Percentiles rank a stretch among this genome's conserved stretches.
These are phyloP conservation scores for Amylostereum areolatum DNA, from an alignment of 1,284 basidiomycete species.

Conservation along the genomic window DNA sequence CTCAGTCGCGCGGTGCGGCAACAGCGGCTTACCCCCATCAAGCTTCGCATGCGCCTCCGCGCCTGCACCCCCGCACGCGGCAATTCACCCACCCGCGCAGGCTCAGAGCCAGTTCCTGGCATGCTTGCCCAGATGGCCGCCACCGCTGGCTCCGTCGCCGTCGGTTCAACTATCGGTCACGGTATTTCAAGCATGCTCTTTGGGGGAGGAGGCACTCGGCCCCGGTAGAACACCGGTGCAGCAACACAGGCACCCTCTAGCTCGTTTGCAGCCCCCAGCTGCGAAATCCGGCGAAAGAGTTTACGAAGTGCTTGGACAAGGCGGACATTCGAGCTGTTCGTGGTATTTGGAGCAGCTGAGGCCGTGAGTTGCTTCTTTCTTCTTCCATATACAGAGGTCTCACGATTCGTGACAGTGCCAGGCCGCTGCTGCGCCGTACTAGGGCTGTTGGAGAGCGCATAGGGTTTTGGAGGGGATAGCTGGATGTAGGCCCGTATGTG, in stretches of 20 bases:
- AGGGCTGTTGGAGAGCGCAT: background rate
- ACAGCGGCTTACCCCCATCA: slow-evolving; percentile 35
- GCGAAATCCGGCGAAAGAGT: slow-evolving; percentile 72
- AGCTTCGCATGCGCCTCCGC: slow-evolving; percentile 26
- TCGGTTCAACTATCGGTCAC: slow-evolving; percentile 80
- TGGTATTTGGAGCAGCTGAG: slow-evolving; percentile 80
- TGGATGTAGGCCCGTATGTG: too few species aligned
- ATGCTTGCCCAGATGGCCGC: slow-evolving; percentile 82
- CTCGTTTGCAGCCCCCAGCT: slow-evolving; percentile 37
- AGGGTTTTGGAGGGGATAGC: too few species aligned
- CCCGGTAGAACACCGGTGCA: slow-evolving; percentile 39
- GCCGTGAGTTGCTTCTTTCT: slow-evolving; percentile 45
- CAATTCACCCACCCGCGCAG: slow-evolving; percentile 32
- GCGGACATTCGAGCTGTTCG: slow-evolving; percentile 70
- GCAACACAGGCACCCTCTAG: slow-evolving; percentile 38
- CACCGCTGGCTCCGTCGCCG: slow-evolving; percentile 82
- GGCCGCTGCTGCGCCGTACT: slow-evolving; percentile 66
- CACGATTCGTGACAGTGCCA: slow-evolving; percentile 50
- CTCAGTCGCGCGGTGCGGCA: slow-evolving; percentile 33
- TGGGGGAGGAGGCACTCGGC: slow-evolving; percentile 47
- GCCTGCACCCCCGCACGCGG: slow-evolving; percentile 32
- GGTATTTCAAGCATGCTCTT: slow-evolving; percentile 83
- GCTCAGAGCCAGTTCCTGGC: slow-evolving; percentile 43
- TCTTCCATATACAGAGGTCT: slow-evolving; percentile 3
- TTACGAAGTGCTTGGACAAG: slow-evolving; percentile 74